These are phyloP conservation scores for Chlorella vulgaris DNA, from an alignment of 139 green algal genomes.

Conservation along the genomic window DNA sequence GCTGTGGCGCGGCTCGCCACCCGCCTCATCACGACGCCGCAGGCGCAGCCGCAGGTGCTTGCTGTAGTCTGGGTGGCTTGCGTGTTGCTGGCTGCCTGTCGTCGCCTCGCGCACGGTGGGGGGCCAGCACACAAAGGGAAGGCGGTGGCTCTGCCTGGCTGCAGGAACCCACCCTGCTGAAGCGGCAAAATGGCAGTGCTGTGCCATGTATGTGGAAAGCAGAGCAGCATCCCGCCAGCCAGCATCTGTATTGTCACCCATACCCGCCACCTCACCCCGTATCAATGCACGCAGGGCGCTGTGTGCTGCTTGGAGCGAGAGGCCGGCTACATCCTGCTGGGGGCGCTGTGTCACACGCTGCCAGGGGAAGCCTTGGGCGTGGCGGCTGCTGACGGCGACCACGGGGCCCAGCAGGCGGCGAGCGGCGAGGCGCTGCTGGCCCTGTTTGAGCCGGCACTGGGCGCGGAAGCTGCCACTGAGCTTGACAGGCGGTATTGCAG, in stretches of 20 bases:
- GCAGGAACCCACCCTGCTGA: too few relatives aligned
- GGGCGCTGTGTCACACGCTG: constrained; percentile 51
- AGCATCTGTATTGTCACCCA: too few relatives aligned
- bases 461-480: constrained; percentile 37
- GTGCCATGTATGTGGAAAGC: too few relatives aligned
- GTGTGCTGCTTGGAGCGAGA: constrained; percentile 56
- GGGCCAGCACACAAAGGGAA: too few relatives aligned
- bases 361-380: constrained; percentile 9
- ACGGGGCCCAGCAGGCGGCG: not conserved
- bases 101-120: not conserved
- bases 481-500: constrained; percentile 45
- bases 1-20: constrained; percentile 56
- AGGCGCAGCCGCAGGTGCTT: not conserved
- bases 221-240: too few relatives aligned
- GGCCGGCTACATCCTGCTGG: constrained; percentile 77
- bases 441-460: constrained; percentile 63
- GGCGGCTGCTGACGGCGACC: constrained; percentile 13
- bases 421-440: constrained; percentile 45
- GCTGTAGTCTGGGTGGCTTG: not conserved
- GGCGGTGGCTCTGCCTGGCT: too few relatives aligned
- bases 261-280: too few relatives aligned
- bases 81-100: not conserved
- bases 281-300: not conserved
- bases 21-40: constrained; percentile 45
- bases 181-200: too few relatives aligned